These are phyloP conservation scores for Populus euphratica DNA, from an alignment of 345 rosid genomes.

Conservation along the genomic window DNA sequence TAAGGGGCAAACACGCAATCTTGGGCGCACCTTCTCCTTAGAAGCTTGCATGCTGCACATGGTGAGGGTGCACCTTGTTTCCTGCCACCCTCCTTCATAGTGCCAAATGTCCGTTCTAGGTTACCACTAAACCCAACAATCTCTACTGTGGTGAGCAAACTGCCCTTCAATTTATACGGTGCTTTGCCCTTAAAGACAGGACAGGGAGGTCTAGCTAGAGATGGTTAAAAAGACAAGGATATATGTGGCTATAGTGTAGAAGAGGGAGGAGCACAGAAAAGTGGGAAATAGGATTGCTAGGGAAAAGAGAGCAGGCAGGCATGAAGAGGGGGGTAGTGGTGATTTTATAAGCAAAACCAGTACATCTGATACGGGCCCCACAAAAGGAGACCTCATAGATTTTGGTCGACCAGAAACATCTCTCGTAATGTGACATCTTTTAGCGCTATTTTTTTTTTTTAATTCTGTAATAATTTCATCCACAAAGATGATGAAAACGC, in stretches of 20 bases:
- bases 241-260: background rate
- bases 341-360: constrained; percentile 25
- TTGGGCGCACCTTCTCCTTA: constrained; percentile 71
- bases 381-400: constrained; percentile 7
- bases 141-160: background rate
- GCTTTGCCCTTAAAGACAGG: background rate
- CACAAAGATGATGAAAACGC: too few relatives aligned
- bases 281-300: background rate
- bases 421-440: constrained; percentile 10
- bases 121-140: background rate
- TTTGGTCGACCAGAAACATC: constrained; percentile 21
- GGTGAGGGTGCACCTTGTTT: constrained; percentile 63
- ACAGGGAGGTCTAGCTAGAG: background rate
- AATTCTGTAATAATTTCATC: too few relatives aligned
- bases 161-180: background rate
- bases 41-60: constrained; percentile 91
- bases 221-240: background rate
- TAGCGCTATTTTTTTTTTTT: background rate
- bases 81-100: constrained; percentile 47
- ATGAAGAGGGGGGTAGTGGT: constrained; percentile 9
- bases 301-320: background rate
- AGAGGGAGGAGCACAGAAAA: constrained; percentile 1
- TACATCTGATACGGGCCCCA: constrained; percentile 18
- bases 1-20: constrained; percentile 87
- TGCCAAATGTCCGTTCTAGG: background rate